A percentile compares a stretch with the other conserved stretches of the same genome.
Conservation (phyloP, 2,329 filamentous ascomycete species). For the Fusarium udum region DNA sequence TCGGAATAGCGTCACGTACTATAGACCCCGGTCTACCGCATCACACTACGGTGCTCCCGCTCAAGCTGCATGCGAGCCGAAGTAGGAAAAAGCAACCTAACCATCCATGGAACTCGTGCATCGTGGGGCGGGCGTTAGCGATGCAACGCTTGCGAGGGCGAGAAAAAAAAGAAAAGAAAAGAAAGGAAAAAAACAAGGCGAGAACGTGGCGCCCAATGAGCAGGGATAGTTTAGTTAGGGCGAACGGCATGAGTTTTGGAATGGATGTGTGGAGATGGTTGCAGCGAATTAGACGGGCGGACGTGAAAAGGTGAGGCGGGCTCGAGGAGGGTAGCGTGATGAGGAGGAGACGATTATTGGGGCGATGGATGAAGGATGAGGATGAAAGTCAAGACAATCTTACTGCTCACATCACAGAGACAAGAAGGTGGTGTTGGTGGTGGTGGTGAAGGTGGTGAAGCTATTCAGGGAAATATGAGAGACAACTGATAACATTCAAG, state of each 20-base stretch:
- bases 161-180: background rate
- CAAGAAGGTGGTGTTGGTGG: background rate
- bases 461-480: slow-evolving; percentile 22
- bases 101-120: slow-evolving; percentile 12
- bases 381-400: slow-evolving; percentile 1
- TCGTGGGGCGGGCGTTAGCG: slow-evolving; percentile 23
- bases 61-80: slow-evolving; percentile 5
- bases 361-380: slow-evolving; percentile 29
- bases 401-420: slow-evolving; percentile 16
- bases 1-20: background rate
- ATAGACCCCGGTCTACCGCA: background rate
- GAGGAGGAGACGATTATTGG: slow-evolving; percentile 35
- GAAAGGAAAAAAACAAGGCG: slow-evolving; percentile 34
- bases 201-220: slow-evolving; percentile 37
- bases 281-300: slow-evolving; percentile 14
- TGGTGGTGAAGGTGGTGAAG: background rate
- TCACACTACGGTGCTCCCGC: slow-evolving; percentile 2
- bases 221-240: slow-evolving; percentile 25
- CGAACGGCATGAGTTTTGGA: slow-evolving; percentile 41
- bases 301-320: slow-evolving; percentile 32
- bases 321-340: slow-evolving; percentile 33
- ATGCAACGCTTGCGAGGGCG: slow-evolving; percentile 14
- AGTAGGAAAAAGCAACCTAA: slow-evolving; percentile 16
- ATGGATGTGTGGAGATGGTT: slow-evolving; percentile 27
- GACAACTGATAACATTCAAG: background rate